Base-by-base conservation (phyloP, 1,139 yeast genomes). In the Casaregolazyma suthepensis region DNA sequence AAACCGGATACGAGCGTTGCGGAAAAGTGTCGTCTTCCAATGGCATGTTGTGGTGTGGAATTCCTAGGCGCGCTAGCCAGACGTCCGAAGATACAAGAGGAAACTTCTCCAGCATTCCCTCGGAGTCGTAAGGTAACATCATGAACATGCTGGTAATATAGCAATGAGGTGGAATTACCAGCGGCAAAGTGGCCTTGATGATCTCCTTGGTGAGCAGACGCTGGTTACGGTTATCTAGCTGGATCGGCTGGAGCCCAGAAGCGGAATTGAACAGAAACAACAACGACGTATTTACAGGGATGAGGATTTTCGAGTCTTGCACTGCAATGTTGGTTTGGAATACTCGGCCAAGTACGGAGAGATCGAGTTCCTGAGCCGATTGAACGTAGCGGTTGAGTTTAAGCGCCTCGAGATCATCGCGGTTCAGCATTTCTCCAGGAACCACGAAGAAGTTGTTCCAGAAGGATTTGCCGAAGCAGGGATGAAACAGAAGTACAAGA, bases 271-370 rank as follows among this genome's bases (percentile, higher is more conserved):
- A 63, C 38, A 63, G 48, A 43, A 63, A 63, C 47, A 63, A 44
- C 45, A 63, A 52, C 1, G 63, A 57, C n/a, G 63, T 54, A 46
- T 63, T 57, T 13, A 51, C 37, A 9, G 66, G 66, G n/a, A 63
- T 54, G 13, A 55, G 56, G 13, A 60, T 51, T 1, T 56, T 57
- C 2, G 53, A 43, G 4, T 56, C 56, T 45, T 57, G 56, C 9
- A 53, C 49, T 6, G 61, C 57, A 18, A 56, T 49, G 15, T 53
- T 55, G 45, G 57, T 40, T 10, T 56, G 52, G 37, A 62, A 56
- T 5, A 56, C 35, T 18, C 56, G 56, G 15, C 63, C 63, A 18
- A 49, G 47, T 9, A 56, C 48, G 29, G 54, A 38, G 19, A 56
- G 37, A 20, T 59, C 59, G 38, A 57, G 29, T 10, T 37, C 40